phyloP scores from a whole-genome alignment of 148 eudicot genomes.

The Diospyros kaki region DNA sequence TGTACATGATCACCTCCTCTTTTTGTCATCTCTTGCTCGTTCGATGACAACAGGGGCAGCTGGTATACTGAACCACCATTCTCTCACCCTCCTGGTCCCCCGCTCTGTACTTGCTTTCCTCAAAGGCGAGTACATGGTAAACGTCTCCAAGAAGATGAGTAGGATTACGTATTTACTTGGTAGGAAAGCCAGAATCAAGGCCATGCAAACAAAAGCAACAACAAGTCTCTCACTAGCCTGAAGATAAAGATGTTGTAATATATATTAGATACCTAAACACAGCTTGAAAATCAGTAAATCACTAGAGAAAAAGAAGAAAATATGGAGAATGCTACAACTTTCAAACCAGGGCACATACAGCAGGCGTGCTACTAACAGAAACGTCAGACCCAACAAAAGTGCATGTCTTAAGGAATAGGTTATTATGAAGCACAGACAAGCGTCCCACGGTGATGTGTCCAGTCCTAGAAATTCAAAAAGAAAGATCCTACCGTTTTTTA shows the following conservation, averaged over 20 bases:
- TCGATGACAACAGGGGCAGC: slow-evolving; percentile 85
- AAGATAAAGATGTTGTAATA: not conserved
- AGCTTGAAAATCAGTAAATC: not conserved
- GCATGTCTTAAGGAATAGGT: not conserved
- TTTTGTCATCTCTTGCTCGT: slow-evolving; percentile 63
- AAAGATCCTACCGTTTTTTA: too few species aligned
- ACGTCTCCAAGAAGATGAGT: slow-evolving; percentile 47
- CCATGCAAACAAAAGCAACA: slow-evolving; percentile 37
- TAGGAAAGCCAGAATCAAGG: slow-evolving; percentile 47
- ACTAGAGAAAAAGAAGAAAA: not conserved
- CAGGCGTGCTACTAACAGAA: not conserved
- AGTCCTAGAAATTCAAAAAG: too few species aligned
- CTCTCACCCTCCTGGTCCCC: slow-evolving; percentile 64
- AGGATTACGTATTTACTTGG: slow-evolving; percentile 58
- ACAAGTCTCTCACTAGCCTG: slow-evolving; percentile 82
- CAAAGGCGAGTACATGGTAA: slow-evolving; percentile 73
- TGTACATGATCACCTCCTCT: slow-evolving; percentile 33
- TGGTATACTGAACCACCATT: slow-evolving; percentile 98
- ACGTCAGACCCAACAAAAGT: not conserved
- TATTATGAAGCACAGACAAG: not conserved
- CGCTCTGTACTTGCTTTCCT: slow-evolving; percentile 72
- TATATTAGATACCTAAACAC: not conserved
- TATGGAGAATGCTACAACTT: not conserved
- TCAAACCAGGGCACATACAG: not conserved
- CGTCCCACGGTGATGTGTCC: too few species aligned